These are phyloP conservation scores for Quercus parvula DNA, from an alignment of 306 rosid species.

Conservation along the genomic window DNA sequence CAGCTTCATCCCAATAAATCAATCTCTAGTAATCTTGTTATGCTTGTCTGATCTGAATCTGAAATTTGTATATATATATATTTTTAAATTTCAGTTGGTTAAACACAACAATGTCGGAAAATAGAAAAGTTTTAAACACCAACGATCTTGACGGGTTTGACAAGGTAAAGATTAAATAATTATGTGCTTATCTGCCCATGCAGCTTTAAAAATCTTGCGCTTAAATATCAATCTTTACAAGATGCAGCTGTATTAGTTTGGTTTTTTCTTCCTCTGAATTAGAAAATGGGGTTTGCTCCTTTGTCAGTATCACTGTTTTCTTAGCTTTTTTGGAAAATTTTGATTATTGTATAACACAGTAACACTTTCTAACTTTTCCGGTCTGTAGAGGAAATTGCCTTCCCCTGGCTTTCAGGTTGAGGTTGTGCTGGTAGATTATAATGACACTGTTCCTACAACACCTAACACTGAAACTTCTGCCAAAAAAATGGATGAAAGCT, in stretches of 20 bases:
- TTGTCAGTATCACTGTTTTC: neutral
- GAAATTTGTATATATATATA: conserved; percentile 1
- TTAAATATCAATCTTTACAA: neutral
- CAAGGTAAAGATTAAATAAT: conserved; percentile 50
- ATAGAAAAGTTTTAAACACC: conserved; percentile 69
- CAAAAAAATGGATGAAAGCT: conserved; percentile 60
- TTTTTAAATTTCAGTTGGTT: conserved; percentile 65
- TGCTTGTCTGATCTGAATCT: conserved; percentile 7
- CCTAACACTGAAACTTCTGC: conserved; percentile 43
- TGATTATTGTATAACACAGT: conserved; percentile 13
- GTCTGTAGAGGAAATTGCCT: conserved; percentile 83
- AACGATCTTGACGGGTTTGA: conserved; percentile 91
- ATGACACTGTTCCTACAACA: conserved; percentile 32
- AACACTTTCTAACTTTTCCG: neutral
- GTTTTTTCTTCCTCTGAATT: neutral
- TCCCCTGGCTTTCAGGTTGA: conserved; percentile 97
- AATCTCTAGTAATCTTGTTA: conserved; percentile 8
- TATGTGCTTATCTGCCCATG: neutral
- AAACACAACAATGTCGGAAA: conserved; percentile 91
- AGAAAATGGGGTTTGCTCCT: conserved; percentile 9
- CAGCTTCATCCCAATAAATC: neutral
- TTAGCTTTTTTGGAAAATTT: conserved; percentile 3
- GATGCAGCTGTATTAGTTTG: neutral
- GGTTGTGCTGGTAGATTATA: conserved; percentile 72
- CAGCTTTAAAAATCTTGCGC: neutral